Conservation (phyloP, 2,329 filamentous ascomycete genomes). For the Microsporum ferrugineum region DNA sequence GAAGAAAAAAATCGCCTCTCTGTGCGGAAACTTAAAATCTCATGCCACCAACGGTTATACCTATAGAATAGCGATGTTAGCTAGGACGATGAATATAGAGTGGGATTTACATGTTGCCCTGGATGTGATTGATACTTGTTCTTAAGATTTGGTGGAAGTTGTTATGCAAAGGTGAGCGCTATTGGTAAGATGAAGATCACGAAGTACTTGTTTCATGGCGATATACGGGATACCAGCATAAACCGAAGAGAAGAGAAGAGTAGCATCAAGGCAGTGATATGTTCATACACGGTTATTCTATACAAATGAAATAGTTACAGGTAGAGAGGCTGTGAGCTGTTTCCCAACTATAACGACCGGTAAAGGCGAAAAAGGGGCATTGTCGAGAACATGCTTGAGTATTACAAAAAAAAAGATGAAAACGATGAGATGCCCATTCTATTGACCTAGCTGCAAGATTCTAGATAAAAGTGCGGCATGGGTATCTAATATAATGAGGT, state of each 20-base stretch:
- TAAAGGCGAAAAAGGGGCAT: background rate
- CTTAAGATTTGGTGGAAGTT: too few relatives aligned
- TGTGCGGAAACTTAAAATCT: background rate
- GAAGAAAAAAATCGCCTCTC: background rate
- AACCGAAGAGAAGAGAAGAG: background rate
- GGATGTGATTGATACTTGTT: too few relatives aligned
- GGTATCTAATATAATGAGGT: slow-evolving; percentile 26
- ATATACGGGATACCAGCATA: background rate
- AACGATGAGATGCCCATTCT: background rate
- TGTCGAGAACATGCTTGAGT: background rate
- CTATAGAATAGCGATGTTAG: too few relatives aligned
- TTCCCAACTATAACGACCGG: background rate
- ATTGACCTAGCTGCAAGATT: background rate
- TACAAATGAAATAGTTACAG: background rate
- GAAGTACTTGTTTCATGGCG: too few relatives aligned
- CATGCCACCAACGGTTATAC: background rate
- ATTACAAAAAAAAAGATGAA: background rate
- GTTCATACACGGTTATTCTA: background rate
- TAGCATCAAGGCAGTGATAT: background rate
- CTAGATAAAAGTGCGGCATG: slow-evolving; percentile 37
- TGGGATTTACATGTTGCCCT: too few relatives aligned
- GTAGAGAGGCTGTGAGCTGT: background rate
- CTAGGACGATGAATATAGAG: too few relatives aligned
- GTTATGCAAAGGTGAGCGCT: too few relatives aligned
- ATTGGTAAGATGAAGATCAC: too few relatives aligned